Percentiles rank a stretch among this genome's conserved stretches.
Conservation (phyloP, 1,284 basidiomycete species). For the Naganishia sp. region DNA sequence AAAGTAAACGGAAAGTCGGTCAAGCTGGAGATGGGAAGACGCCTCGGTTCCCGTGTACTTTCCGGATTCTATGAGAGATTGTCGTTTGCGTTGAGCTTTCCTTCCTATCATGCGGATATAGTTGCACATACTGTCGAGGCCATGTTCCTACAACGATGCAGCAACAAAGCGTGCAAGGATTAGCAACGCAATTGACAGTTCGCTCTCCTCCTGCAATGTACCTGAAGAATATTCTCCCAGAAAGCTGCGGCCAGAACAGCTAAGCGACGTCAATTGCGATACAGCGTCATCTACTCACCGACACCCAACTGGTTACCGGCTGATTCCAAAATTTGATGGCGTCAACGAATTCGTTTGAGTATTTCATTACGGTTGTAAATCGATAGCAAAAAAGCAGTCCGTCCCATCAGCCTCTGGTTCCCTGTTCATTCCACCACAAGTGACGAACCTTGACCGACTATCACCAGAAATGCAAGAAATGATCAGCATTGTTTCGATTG, state of each 20-base stretch:
- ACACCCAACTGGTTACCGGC: constrained; percentile 29
- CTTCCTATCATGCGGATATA: too few relatives aligned
- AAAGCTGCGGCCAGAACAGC: constrained; percentile 2
- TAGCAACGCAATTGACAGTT: neutral
- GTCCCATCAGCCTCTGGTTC: neutral
- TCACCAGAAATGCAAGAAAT: neutral
- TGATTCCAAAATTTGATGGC: neutral
- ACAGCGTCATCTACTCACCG: constrained; percentile 1
- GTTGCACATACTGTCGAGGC: constrained; percentile 14
- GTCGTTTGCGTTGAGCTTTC: neutral
- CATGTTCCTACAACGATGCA: constrained; percentile 11
- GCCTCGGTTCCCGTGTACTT: constrained; percentile 25
- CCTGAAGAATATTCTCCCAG: constrained; percentile 29
- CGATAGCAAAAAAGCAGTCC: neutral
- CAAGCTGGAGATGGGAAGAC: constrained; percentile 89
- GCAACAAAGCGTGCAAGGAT: neutral
- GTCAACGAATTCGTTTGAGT: neutral
- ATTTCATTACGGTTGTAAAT: neutral
- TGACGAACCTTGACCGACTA: constrained; percentile 21
- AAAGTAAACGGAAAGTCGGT: constrained; percentile 90
- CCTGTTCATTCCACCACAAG: too few relatives aligned
- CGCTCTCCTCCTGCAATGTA: neutral
- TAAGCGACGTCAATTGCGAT: neutral
- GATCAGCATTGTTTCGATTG: constrained; percentile 1
- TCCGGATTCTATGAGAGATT: constrained; percentile 8